phyloP scores from a whole-genome alignment of 2,329 filamentous ascomycete genomes.

The Akanthomyces lecanii region DNA sequence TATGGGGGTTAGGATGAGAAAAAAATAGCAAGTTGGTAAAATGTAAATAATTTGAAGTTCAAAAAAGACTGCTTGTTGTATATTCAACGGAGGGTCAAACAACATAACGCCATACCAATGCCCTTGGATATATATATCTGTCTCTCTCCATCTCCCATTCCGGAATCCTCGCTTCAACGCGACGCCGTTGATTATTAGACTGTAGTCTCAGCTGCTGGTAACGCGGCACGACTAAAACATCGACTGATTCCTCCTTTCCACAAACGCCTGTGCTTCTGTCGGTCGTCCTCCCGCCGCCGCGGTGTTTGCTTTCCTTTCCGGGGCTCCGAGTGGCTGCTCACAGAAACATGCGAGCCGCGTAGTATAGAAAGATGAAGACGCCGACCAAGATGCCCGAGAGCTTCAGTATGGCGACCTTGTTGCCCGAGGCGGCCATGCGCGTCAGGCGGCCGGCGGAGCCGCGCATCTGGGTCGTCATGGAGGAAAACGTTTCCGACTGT shows the following conservation, averaged over 20 bases:
- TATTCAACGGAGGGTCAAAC: conserved; percentile 2
- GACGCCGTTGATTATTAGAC: background rate
- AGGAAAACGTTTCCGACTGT: conserved; percentile 85
- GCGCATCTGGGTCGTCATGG: conserved; percentile 76
- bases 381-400: conserved; percentile 78
- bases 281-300: too few relatives aligned
- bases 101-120: conserved; percentile 13
- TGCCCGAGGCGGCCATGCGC: conserved; percentile 86
- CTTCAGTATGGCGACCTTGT: conserved; percentile 87
- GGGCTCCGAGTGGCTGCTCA: conserved; percentile 26
- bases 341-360: conserved; percentile 61
- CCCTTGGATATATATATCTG: background rate
- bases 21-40: background rate
- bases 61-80: background rate
- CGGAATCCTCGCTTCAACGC: background rate
- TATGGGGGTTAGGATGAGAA: background rate
- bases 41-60: background rate
- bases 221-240: background rate
- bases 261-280: too few relatives aligned
- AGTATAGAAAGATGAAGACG: conserved; percentile 70
- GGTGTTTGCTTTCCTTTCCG: background rate
- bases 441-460: conserved; percentile 78
- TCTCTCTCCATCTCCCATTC: background rate
- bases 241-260: background rate
- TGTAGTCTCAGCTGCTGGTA: background rate